These are phyloP conservation scores for Cystobasidium sp. DNA, from an alignment of 1,284 basidiomycete species.

Conservation along the genomic window DNA sequence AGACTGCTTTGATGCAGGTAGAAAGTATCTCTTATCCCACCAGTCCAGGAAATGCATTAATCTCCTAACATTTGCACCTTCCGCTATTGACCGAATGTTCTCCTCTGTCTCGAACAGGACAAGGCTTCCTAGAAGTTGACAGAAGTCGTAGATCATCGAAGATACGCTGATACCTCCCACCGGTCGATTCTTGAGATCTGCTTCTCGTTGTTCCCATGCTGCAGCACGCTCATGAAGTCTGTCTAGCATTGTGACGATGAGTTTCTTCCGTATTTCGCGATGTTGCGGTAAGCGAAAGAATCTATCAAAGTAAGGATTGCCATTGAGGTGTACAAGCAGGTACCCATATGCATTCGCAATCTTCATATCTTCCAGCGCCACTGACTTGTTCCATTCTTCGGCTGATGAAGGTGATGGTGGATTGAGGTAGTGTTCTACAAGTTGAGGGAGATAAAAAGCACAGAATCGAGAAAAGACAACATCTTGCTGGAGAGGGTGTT, in stretches of 20 bases:
- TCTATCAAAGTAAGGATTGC: constrained; percentile 40
- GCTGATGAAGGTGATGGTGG: constrained; percentile 23
- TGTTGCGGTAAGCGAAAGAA: constrained; percentile 32
- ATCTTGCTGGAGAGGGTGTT: constrained; percentile 37
- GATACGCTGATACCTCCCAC: constrained; percentile 29
- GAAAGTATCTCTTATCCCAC: constrained; percentile 34
- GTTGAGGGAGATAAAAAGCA: constrained; percentile 33
- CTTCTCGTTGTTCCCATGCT: constrained; percentile 22
- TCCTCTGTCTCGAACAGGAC: constrained; percentile 38
- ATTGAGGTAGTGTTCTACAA: constrained; percentile 27
- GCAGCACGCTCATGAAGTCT: constrained; percentile 27
- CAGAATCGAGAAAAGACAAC: constrained; percentile 39
- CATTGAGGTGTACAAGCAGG: constrained; percentile 42
- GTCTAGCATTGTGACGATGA: constrained; percentile 23
- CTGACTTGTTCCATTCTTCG: constrained; percentile 31
- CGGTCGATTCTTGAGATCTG: background rate
- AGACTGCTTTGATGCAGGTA: constrained; percentile 2
- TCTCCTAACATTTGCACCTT: constrained; percentile 6
- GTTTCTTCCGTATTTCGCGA: constrained; percentile 5
- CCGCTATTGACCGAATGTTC: background rate
- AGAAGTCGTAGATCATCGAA: constrained; percentile 43
- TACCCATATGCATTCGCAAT: constrained; percentile 41
- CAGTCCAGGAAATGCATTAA: constrained; percentile 26
- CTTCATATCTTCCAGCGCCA: constrained; percentile 26
- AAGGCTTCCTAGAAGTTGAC: constrained; percentile 29